Percentiles rank a stretch among this genome's conserved stretches.
Conservation (phyloP, 139 green algal species). For the Micractinium sp. region DNA sequence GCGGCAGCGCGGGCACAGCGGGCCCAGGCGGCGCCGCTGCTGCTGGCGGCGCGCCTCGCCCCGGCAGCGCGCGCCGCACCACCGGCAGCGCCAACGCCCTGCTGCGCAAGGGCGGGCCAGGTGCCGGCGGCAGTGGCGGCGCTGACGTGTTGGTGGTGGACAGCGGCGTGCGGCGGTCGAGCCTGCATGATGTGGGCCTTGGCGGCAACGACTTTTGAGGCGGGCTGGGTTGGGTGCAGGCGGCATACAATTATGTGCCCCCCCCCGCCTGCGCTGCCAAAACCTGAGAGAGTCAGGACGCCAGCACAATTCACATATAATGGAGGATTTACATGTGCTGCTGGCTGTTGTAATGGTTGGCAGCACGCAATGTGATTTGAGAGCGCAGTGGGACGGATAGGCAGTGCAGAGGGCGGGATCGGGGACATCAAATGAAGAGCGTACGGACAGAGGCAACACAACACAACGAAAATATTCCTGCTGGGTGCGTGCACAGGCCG, state of each 20-base stretch:
- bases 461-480: too few species aligned
- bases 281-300: background rate
- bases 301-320: background rate
- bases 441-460: too few species aligned
- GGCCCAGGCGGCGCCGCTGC: background rate
- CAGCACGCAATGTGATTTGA: background rate
- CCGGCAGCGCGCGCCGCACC: constrained; percentile 6
- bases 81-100: constrained; percentile 23
- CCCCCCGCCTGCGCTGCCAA: too few species aligned
- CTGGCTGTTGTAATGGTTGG: background rate
- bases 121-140: background rate
- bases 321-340: background rate
- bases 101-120: background rate
- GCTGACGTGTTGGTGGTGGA: background rate
- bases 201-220: constrained; percentile 9
- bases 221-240: background rate
- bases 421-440: too few species aligned
- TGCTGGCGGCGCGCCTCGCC: background rate
- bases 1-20: background rate
- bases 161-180: background rate
- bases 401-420: too few species aligned
- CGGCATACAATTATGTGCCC: too few species aligned
- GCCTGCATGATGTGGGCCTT: background rate
- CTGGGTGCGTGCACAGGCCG: too few species aligned
- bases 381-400: background rate